Base-by-base conservation (phyloP, 305 asterid genomes). In the Stenogyne calaminthoides region DNA sequence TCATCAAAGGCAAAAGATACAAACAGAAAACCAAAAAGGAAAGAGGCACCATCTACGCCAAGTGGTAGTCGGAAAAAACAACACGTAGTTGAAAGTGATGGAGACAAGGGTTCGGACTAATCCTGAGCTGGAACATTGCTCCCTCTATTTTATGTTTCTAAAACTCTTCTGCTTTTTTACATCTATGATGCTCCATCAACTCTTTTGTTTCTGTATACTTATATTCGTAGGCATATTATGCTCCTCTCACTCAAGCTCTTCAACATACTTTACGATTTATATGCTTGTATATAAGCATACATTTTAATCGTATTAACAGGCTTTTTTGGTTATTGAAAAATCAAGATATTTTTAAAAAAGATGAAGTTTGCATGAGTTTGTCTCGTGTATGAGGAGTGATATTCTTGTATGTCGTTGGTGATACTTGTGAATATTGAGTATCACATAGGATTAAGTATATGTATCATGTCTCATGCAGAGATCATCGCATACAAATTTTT, bases 21-120 rank as follows among this genome's bases (percentile, higher is more conserved):
- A 7, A 84, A 73, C 82, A 76, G 74, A 78, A 92, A 86, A 59
- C 76, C 81, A 14, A 89, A 88, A 78, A 77, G 75, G 81, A 90
- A 88, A 74, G 92, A 86, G 69, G 77, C 87, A 25, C 77, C 91
- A 55, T 76, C 91, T 49, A 63, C 80, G n/a, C 80, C 80, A 64
- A 85, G 84, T 70, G 84, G 65, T 51, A 72, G 73, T 69, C 75
- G 75, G 76, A 79, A 67, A 10, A 80, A 73, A 70, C 81, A 73
- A 74, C 84, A 62, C 15, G 89, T 57, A 68, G 81, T 71, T 64
- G 82, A 84, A 75, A 78, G 74, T 40, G 73, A 76, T 37, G 85
- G 79, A 69, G 79, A 70, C 15, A 82, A 61, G 70, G 86, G 76
- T 55, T 62, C 77, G 16, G 85, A 73, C 68, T 84, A 70, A 78